These are phyloP conservation scores for Penicillium nucicola DNA, from an alignment of 495 filamentous ascomycete species.

Conservation along the genomic window DNA sequence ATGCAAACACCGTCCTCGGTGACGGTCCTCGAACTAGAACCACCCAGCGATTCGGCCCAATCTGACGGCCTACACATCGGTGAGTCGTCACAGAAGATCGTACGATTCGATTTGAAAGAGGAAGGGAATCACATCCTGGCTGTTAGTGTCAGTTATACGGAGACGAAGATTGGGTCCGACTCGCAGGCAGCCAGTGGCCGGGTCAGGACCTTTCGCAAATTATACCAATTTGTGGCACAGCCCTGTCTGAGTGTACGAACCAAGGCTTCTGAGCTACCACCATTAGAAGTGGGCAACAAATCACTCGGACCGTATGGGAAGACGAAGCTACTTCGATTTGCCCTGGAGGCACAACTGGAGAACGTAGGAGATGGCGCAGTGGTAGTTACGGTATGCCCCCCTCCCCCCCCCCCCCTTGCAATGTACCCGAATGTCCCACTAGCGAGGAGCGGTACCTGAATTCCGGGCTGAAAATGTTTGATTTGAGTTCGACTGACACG, in stretches of 20 bases:
- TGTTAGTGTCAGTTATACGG: conserved; percentile 91
- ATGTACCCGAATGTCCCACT: background rate
- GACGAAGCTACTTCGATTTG: conserved; percentile 44
- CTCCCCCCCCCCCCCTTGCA: no score
- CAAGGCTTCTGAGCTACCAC: conserved; percentile 65
- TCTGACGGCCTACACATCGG: conserved; percentile 56
- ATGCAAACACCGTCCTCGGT: conserved; percentile 85
- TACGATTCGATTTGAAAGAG: conserved; percentile 85
- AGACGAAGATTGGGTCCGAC: conserved; percentile 51
- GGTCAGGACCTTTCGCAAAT: conserved; percentile 84
- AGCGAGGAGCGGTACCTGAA: background rate
- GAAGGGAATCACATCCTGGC: conserved; percentile 90
- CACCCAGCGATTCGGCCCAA: conserved; percentile 29
- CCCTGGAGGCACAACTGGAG: conserved; percentile 91
- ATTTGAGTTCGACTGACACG: background rate
- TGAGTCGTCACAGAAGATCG: conserved; percentile 76
- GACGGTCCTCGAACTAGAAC: conserved; percentile 52
- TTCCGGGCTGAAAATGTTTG: background rate
- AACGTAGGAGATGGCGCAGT: conserved; percentile 66
- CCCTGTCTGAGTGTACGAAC: conserved; percentile 85
- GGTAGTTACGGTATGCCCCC: conserved; percentile 37
- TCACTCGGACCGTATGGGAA: conserved; percentile 45
- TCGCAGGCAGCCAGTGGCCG: conserved; percentile 63
- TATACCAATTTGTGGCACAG: conserved; percentile 95
- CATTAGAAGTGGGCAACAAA: conserved; percentile 42